Evolutionary conservation across 106 monocot genomes (phyloP).

Genomic region (Dendrobium officinale): DNA sequence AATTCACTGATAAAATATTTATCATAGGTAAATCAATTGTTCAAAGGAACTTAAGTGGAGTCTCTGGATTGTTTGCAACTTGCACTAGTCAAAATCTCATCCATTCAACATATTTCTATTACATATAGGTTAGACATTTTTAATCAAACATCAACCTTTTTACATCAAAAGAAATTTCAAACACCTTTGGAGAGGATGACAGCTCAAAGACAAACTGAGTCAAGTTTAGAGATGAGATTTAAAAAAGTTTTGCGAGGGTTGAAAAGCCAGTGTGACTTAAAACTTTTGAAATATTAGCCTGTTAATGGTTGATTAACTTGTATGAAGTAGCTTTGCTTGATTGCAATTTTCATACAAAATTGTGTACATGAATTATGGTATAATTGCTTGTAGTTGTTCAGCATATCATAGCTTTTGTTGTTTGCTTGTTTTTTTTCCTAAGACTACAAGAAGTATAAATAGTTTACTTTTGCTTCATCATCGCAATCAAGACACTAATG

Average conservation of each 20-base stretch:
- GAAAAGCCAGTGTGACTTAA: not conserved
- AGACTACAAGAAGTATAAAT: not conserved
- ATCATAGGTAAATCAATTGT: too few relatives aligned
- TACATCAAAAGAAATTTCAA: not conserved
- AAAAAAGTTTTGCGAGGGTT: not conserved
- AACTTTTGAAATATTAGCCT: not conserved
- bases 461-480: not conserved
- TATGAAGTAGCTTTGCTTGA: not conserved
- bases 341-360: not conserved
- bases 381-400: not conserved
- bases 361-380: not conserved
- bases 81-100: too few relatives aligned
- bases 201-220: not conserved
- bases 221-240: not conserved
- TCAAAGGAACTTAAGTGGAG: too few relatives aligned
- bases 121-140: too few relatives aligned
- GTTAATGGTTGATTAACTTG: not conserved
- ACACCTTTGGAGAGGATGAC: not conserved
- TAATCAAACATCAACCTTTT: too few relatives aligned
- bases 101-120: too few relatives aligned
- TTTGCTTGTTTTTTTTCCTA: not conserved
- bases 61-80: too few relatives aligned
- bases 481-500: not conserved
- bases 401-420: not conserved
- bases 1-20: too few relatives aligned